Evolutionary conservation across 2,329 filamentous ascomycete species (phyloP), one percentile per base, ranked within the genome.

Genomic region (Neophaeococcomyces aloes): DNA sequence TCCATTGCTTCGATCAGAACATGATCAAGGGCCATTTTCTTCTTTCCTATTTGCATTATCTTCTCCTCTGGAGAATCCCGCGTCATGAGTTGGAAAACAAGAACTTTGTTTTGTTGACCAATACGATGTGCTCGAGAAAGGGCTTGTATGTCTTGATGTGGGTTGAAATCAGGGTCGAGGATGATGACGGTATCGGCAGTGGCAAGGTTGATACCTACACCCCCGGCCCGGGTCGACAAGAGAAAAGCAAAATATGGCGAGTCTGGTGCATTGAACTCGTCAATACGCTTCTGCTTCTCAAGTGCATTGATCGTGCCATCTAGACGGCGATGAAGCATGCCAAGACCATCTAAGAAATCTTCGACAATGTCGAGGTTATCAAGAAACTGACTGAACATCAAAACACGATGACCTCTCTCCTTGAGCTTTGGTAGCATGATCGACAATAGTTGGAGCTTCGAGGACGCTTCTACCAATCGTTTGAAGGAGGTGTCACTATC

Each of bases 181-280:
- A 98, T 95, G 52, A 98, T 95, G 48, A 98, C 93, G 0, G 91
- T 98, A 58, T 98, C 91, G 2, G 91, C 91, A 6, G 88, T 94
- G 0, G 91, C 91, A 44, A 98, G 72, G 59, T 98, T 98, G 68
- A 98, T 98, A 13, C 91, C 93, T 0, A 98, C 89, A 56, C 93
- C 91, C 42, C 91, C 91, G 14, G 93, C 88, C 50, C 91, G 81
- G 3, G 93, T 98, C 0, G 89, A 96, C 0, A 98, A 72, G 14
- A 98, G 65, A 63, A 98, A 96, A 0, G 83, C 87, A 60, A 96
- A 98, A 0, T 93, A 68, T 0, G 76, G 67, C 1, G 89, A 96
- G 42, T 82, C 73, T 0, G 86, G 82, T 0, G 81, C 85, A 59
- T 98, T 98, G 69, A 85, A 98, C 6, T 81, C 80, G 61, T 98